Base-by-base conservation (phyloP, 768 basidiomycete genomes). In the Ephemerocybe angulata region DNA sequence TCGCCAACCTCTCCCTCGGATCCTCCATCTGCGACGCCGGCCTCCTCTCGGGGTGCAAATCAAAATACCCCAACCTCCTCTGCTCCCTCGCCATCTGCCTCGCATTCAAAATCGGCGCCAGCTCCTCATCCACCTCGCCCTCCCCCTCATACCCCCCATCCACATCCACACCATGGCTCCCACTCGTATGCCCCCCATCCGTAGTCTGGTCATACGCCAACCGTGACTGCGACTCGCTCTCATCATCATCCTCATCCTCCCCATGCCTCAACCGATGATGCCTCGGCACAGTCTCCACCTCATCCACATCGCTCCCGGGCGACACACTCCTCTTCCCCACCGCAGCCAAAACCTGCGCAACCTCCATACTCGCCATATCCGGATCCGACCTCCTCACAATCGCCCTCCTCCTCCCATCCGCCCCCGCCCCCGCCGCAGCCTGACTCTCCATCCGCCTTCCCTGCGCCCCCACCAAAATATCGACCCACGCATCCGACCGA, bases 1-100 rank as follows among this genome's bases (percentile, higher is more conserved):
- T 42, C 31, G 10, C 33, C 8, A 35, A 12, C 42, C 25, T 37
- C 55, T 6, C 46, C 55, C 33, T 56, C 55, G 73, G 72, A 53
- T 74, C 72, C 12, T 64, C 63, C 21, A 57, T 61, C n/a, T 58
- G 54, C 12, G 65, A 54, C 3, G 62, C 65, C 21, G 78, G 79
- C 35, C 84, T 72, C 42, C 88, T 77, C 42, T 90, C 88, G 11
- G 88, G 88, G 65, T 91, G 88, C 13, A 89, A 62, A 65, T 90
- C 88, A 64, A 91, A 91, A 66, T 91, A 91, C 0, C 87, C 85
- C 25, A 83, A 50, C 17, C 86, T 77, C 42, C 74, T 68, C 59
- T 76, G 75, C 43, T 69, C 63, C 46, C 67, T 68, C 3, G 71
- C 70, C 37, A 66, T 51, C 38, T 70, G 65, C n/a, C 67, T 65